Conservation (phyloP, 2,329 filamentous ascomycete genomes). For the Cadophora gregata region DNA sequence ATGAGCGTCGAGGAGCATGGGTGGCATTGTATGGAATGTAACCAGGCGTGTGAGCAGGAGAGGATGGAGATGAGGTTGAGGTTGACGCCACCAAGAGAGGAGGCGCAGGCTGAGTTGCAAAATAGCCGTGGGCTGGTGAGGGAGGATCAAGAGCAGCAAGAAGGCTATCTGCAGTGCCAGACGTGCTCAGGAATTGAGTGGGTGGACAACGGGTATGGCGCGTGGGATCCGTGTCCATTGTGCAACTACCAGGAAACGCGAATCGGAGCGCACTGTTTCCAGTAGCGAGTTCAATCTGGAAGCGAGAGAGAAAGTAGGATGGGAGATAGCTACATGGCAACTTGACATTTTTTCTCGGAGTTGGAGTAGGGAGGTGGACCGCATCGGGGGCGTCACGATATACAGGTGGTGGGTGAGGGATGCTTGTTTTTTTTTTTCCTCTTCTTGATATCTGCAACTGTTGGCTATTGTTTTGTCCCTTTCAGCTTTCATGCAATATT, state of each 20-base stretch:
- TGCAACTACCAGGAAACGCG: background rate
- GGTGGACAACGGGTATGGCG: constrained; percentile 9
- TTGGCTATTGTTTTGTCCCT: background rate
- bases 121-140: background rate
- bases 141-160: background rate
- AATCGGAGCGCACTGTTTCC: background rate
- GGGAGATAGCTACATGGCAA: background rate
- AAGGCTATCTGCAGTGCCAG: background rate
- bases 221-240: constrained; percentile 15
- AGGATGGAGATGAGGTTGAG: constrained; percentile 25
- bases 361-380: constrained; percentile 31
- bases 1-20: constrained; percentile 28
- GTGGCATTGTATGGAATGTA: constrained; percentile 37
- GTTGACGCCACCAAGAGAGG: background rate
- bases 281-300: background rate
- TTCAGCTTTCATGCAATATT: background rate
- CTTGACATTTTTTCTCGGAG: constrained; percentile 18
- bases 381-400: background rate
- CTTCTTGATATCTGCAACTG: background rate
- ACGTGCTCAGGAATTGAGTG: constrained; percentile 5
- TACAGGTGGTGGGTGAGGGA: background rate
- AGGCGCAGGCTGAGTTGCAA: background rate
- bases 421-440: background rate
- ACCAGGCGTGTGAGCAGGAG: constrained; percentile 34
- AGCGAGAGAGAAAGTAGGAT: too few relatives aligned